Percentiles rank a stretch among this genome's conserved stretches.
Evolutionary conservation across 345 rosid genomes (phyloP).

Genomic region (Gossypium herbaceum): DNA sequence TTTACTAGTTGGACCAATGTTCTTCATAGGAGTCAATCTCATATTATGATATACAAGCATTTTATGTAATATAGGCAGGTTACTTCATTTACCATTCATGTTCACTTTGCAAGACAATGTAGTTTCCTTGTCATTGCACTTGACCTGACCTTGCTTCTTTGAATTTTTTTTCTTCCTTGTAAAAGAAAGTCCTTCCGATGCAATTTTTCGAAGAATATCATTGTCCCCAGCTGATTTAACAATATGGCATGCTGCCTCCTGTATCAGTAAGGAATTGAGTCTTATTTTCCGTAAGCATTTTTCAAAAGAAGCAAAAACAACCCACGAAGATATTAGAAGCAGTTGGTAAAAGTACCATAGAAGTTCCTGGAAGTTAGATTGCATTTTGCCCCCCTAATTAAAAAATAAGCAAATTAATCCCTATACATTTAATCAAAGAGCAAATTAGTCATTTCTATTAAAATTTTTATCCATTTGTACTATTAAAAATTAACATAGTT

Average conservation of each 20-base stretch:
- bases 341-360: background rate
- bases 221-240: constrained; percentile 68
- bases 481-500: too few species aligned
- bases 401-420: too few species aligned
- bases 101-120: constrained; percentile 26
- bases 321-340: constrained; percentile 10
- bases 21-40: constrained; percentile 1
- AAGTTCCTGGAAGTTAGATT: too few species aligned
- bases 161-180: constrained; percentile 41
- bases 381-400: too few species aligned
- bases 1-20: background rate
- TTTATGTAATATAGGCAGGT: background rate
- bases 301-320: background rate
- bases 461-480: too few species aligned
- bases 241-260: constrained; percentile 82
- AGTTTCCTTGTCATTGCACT: constrained; percentile 29
- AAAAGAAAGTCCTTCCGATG: constrained; percentile 54
- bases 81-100: constrained; percentile 33
- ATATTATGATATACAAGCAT: constrained; percentile 6
- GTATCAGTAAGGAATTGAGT: constrained; percentile 18
- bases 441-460: too few species aligned
- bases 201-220: constrained; percentile 50
- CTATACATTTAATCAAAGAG: too few species aligned
- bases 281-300: constrained; percentile 6
- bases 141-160: constrained; percentile 39